A percentile compares a stretch with the other conserved stretches of the same genome.
Evolutionary conservation across 192 early-diverging fungal genomes (phyloP).

Genomic region (Coemansia sp.): DNA sequence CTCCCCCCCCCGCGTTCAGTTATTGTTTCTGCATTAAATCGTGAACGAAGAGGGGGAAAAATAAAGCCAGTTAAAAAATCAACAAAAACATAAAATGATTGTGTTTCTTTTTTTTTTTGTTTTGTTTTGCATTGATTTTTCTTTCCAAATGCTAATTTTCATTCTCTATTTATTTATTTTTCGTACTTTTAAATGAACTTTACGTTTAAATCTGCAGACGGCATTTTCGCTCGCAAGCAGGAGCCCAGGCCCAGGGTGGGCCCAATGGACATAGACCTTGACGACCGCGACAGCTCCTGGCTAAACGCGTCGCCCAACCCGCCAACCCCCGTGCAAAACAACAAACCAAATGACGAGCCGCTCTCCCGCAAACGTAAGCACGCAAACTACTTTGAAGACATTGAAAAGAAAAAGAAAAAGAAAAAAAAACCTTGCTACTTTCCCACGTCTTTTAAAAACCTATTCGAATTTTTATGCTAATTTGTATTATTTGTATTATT

Average conservation of each 20-base stretch:
- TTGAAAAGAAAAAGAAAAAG: too few species aligned
- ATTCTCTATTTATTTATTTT: neutral
- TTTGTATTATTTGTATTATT: neutral
- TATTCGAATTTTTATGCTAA: too few species aligned
- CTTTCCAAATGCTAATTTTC: neutral
- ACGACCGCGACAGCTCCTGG: conserved; percentile 45
- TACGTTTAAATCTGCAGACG: conserved; percentile 34
- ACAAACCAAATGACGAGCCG: conserved; percentile 13
- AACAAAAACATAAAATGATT: neutral
- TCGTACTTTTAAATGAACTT: conserved; percentile 22
- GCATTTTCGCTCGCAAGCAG: conserved; percentile 12
- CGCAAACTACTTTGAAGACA: too few species aligned
- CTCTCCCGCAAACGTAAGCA: conserved; percentile 27
- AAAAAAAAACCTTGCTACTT: too few species aligned
- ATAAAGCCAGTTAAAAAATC: neutral
- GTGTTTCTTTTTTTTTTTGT: neutral
- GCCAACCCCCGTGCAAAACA: neutral
- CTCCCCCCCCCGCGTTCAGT: neutral
- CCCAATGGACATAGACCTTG: conserved; percentile 50
- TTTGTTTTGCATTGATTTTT: conserved; percentile 12
- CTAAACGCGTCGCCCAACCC: conserved; percentile 19
- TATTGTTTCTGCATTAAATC: too few species aligned
- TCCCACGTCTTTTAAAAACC: too few species aligned
- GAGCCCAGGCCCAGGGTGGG: conserved; percentile 23
- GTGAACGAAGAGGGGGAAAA: too few species aligned